These are phyloP conservation scores for Annulohypoxylon stygium DNA, from an alignment of 495 filamentous ascomycete species.

Conservation along the genomic window DNA sequence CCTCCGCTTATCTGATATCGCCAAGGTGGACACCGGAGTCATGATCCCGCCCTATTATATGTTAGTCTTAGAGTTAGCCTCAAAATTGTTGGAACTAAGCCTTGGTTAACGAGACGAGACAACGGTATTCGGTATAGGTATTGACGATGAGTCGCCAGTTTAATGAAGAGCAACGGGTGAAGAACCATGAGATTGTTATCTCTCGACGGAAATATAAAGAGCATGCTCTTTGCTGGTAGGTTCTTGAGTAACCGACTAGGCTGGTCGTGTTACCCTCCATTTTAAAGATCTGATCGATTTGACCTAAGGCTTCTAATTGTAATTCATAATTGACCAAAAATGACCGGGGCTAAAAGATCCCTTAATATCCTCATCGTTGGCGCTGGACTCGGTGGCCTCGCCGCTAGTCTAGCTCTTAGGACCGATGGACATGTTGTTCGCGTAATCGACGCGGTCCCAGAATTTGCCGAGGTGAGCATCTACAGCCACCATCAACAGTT, in stretches of 20 bases:
- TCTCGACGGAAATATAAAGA: background rate
- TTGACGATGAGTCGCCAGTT: background rate
- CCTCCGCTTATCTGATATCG: background rate
- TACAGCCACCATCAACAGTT: background rate
- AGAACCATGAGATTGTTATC: background rate
- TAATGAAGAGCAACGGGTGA: background rate
- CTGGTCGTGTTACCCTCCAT: background rate
- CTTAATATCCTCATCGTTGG: slow-evolving; percentile 68
- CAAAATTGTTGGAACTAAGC: background rate
- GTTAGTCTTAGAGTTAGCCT: background rate
- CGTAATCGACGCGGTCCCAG: slow-evolving; percentile 40
- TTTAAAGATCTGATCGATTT: background rate
- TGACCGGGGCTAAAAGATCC: slow-evolving; percentile 20
- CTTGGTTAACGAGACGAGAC: background rate
- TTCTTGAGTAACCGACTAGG: background rate
- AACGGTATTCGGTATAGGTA: background rate
- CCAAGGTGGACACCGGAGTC: slow-evolving; percentile 20
- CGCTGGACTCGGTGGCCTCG: slow-evolving; percentile 68
- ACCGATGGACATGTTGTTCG: slow-evolving; percentile 43
- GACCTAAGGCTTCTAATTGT: background rate
- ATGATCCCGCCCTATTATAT: slow-evolving; percentile 17
- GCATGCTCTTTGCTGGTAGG: background rate
- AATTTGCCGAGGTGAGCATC: slow-evolving; percentile 47
- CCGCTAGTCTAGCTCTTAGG: slow-evolving; percentile 60
- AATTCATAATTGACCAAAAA: background rate